phyloP scores from a whole-genome alignment of 768 basidiomycete species.

The Coprinopsis strossmayeri region DNA sequence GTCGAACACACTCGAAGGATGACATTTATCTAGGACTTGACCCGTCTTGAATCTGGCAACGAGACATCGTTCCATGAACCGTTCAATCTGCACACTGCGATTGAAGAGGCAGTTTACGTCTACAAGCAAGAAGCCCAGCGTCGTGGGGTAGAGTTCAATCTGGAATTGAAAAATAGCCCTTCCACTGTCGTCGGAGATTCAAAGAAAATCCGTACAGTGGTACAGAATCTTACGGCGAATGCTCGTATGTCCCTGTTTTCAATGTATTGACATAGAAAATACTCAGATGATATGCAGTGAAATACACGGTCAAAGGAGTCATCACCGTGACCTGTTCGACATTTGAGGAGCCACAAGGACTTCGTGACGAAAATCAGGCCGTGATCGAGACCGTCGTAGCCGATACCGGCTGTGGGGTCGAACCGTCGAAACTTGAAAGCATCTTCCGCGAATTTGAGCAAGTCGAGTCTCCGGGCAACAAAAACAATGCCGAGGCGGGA shows the following conservation, averaged over 20 bases:
- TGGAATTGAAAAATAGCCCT: conserved; percentile 51
- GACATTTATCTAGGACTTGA: conserved; percentile 49
- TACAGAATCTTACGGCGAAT: conserved; percentile 75
- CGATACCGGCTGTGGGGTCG: conserved; percentile 72
- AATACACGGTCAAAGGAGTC: conserved; percentile 58
- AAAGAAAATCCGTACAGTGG: conserved; percentile 67
- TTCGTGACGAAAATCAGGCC: conserved; percentile 36
- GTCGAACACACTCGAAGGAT: background rate
- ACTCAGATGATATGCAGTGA: conserved; percentile 37
- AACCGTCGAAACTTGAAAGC: conserved; percentile 55
- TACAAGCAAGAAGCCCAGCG: conserved; percentile 65
- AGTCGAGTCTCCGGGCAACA: conserved; percentile 48
- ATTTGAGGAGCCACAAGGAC: conserved; percentile 45
- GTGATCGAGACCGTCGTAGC: conserved; percentile 65
- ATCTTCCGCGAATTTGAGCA: conserved; percentile 81
- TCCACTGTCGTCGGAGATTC: conserved; percentile 63
- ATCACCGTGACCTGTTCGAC: conserved; percentile 54
- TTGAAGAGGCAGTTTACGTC: conserved; percentile 54
- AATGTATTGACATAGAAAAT: background rate
- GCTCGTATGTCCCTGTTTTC: conserved; percentile 39
- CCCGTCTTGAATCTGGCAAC: conserved; percentile 67
- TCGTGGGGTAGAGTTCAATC: conserved; percentile 49
- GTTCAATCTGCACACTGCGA: conserved; percentile 56
- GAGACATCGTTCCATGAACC: conserved; percentile 74
- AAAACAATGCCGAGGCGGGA: conserved; percentile 30